A percentile compares a stretch with the other conserved stretches of the same genome.
These are phyloP conservation scores for Mytilinidion resinicola DNA, from an alignment of 495 filamentous ascomycete species.

Conservation along the genomic window DNA sequence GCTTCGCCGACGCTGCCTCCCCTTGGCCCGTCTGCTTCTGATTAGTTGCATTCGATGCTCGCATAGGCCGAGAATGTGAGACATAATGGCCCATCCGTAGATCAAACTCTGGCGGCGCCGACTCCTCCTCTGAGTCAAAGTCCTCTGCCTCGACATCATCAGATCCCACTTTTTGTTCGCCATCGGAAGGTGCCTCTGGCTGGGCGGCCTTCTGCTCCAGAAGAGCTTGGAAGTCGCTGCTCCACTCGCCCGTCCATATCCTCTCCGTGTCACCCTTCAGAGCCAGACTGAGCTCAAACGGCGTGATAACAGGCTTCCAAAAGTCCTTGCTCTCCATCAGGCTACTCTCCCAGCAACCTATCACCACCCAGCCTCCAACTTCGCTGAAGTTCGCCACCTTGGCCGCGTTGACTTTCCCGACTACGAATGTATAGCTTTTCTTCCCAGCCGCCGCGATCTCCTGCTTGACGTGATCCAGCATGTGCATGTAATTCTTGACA, in stretches of 20 bases:
- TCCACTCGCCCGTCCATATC: slow-evolving; percentile 43
- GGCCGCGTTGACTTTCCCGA: slow-evolving; percentile 90
- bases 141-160: slow-evolving; percentile 34
- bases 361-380: slow-evolving; percentile 91
- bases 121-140: slow-evolving; percentile 55
- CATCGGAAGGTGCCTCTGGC: slow-evolving; percentile 3
- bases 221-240: slow-evolving; percentile 40
- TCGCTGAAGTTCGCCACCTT: slow-evolving; percentile 96
- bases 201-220: slow-evolving; percentile 22
- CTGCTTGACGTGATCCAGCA: slow-evolving; percentile 62
- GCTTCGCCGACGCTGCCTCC: slow-evolving; percentile 25
- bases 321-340: slow-evolving; percentile 80
- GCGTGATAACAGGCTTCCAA: slow-evolving; percentile 81
- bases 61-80: slow-evolving; percentile 76
- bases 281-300: slow-evolving; percentile 78
- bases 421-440: slow-evolving; percentile 92
- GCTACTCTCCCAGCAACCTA: slow-evolving; percentile 96
- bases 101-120: slow-evolving; percentile 84
- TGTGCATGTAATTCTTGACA: slow-evolving; percentile 80
- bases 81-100: slow-evolving; percentile 82
- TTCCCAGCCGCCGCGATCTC: slow-evolving; percentile 72
- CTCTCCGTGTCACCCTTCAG: slow-evolving; percentile 63
- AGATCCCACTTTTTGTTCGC: slow-evolving; percentile 14
- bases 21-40: slow-evolving; percentile 16
- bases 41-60: slow-evolving; percentile 31